Evolutionary conservation across 805 yeast genomes (phyloP).

Genomic region (Starmerella bacillaris): DNA sequence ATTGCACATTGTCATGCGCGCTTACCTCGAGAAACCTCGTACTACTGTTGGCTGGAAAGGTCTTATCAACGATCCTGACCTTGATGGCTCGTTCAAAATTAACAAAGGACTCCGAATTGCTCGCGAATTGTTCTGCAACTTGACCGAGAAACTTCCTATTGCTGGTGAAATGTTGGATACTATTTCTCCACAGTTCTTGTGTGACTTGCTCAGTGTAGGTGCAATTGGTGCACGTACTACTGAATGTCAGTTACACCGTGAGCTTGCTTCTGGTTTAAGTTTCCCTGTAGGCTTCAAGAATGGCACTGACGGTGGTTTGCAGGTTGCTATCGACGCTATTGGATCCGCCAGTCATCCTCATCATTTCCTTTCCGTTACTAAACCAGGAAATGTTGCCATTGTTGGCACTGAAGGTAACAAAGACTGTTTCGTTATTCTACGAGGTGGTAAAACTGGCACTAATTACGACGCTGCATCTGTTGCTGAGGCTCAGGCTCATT

Average conservation of each 20-base stretch:
- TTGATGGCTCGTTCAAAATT: constrained; percentile 79
- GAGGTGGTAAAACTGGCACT: constrained; percentile 92
- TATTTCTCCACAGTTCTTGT: constrained; percentile 85
- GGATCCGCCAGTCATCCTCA: constrained; percentile 85
- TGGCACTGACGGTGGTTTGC: constrained; percentile 91
- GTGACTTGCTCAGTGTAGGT: constrained; percentile 86
- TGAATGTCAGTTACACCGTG: constrained; percentile 94
- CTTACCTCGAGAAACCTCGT: constrained; percentile 93
- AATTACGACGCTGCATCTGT: constrained; percentile 70
- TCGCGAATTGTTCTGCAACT: constrained; percentile 65
- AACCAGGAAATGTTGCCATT: constrained; percentile 91
- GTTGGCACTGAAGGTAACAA: constrained; percentile 88
- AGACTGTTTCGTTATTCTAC: constrained; percentile 73
- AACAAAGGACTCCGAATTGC: constrained; percentile 86
- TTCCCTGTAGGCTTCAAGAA: constrained; percentile 98
- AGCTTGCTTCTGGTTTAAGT: constrained; percentile 85
- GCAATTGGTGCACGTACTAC: constrained; percentile 99
- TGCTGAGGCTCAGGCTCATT: constrained; percentile 41
- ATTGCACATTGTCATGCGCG: constrained; percentile 83
- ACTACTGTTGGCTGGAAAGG: constrained; percentile 99
- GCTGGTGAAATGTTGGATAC: constrained; percentile 98
- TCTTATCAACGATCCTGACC: constrained; percentile 88
- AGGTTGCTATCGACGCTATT: constrained; percentile 88
- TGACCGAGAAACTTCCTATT: constrained; percentile 72
- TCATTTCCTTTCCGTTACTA: constrained; percentile 86